Evolutionary conservation across 176 grass and related monocot genomes (phyloP).

Genomic region (Coix lacrymajobi): DNA sequence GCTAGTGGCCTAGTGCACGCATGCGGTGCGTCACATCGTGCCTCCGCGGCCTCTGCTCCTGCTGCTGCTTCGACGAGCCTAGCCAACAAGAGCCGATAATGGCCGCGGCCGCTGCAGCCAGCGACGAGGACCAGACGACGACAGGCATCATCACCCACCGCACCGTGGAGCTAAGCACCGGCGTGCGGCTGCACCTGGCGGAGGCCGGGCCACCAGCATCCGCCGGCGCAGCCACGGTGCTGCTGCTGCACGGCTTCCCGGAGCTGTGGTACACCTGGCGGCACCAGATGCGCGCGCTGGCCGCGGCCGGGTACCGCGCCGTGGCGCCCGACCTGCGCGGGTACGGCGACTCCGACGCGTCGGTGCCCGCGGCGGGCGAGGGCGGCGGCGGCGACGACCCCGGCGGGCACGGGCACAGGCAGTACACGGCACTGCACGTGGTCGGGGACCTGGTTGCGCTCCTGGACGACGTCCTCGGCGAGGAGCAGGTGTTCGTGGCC

Average conservation of each 20-base stretch:
- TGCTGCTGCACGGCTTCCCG: slow-evolving; percentile 54
- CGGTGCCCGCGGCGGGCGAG: neutral
- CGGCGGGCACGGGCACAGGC: too few relatives aligned
- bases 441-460: slow-evolving; percentile 39
- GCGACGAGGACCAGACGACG: neutral
- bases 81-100: neutral
- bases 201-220: neutral
- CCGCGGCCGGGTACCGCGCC: slow-evolving; percentile 31
- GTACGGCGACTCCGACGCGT: slow-evolving; percentile 27
- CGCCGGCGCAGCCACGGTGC: neutral
- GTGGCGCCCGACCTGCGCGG: slow-evolving; percentile 37
- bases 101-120: neutral
- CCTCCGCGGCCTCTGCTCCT: neutral
- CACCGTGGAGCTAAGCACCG: slow-evolving; percentile 30
- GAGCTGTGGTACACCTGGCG: slow-evolving; percentile 56
- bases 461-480: slow-evolving; percentile 7
- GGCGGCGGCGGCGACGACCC: too few relatives aligned
- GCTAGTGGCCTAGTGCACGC: too few relatives aligned
- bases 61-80: neutral
- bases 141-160: slow-evolving; percentile 23
- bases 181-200: slow-evolving; percentile 39
- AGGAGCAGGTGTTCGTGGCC: slow-evolving; percentile 44
- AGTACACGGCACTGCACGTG: slow-evolving; percentile 27
- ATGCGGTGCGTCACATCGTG: too few relatives aligned
- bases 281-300: slow-evolving; percentile 44